phyloP scores from a whole-genome alignment of 2,329 filamentous ascomycete species.

The Mycogone perniciosa region DNA sequence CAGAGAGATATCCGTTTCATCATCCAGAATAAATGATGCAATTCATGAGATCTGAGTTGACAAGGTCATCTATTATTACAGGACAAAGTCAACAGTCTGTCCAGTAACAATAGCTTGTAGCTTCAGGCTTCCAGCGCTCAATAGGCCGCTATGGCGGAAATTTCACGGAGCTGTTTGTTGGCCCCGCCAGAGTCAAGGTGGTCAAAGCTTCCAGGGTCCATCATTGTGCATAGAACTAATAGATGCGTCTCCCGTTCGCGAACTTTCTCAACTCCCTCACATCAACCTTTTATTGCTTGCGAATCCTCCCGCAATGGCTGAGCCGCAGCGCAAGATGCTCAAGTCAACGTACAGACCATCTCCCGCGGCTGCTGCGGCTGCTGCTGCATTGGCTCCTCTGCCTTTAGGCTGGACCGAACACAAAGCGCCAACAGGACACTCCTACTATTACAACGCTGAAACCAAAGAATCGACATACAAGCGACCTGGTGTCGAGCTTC shows the following conservation, averaged over 20 bases:
- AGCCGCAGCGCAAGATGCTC: slow-evolving; percentile 42
- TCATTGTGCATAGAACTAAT: background rate
- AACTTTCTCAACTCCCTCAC: background rate
- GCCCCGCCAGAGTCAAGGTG: background rate
- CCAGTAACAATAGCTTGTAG: background rate
- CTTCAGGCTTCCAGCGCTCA: background rate
- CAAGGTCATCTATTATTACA: too few relatives aligned
- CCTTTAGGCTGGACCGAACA: slow-evolving; percentile 88
- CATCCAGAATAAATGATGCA: too few relatives aligned
- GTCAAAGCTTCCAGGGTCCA: background rate
- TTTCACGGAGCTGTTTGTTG: background rate
- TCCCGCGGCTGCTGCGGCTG: slow-evolving; percentile 22
- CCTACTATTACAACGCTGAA: slow-evolving; percentile 78
- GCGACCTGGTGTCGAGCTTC: slow-evolving; percentile 49
- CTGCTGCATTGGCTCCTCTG: slow-evolving; percentile 47
- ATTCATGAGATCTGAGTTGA: too few relatives aligned
- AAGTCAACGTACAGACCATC: slow-evolving; percentile 69
- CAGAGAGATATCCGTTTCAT: too few relatives aligned
- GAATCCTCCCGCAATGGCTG: background rate
- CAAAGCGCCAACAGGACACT: slow-evolving; percentile 78
- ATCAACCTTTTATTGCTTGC: background rate
- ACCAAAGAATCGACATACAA: slow-evolving; percentile 86
- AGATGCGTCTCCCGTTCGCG: background rate
- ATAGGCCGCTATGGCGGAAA: background rate
- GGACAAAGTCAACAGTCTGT: too few relatives aligned